Percentiles rank a stretch among this genome's conserved stretches.
Conservation (phyloP, 1,284 basidiomycete species). For the Cryptococcus depauperatus region DNA sequence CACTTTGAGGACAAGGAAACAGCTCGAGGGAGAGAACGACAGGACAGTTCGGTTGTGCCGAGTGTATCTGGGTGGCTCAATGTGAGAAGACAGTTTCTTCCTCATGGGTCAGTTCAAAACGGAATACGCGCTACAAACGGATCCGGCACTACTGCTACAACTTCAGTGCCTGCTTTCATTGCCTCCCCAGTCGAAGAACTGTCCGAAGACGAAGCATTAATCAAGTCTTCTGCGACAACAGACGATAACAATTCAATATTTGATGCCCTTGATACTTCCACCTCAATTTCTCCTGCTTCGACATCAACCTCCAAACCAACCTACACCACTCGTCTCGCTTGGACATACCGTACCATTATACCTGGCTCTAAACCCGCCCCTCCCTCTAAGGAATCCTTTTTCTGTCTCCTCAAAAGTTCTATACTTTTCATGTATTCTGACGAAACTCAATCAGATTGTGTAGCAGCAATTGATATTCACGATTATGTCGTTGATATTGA, state of each 20-base stretch:
- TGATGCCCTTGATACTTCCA: slow-evolving; percentile 45
- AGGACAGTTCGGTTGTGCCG: background rate
- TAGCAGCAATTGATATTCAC: slow-evolving; percentile 68
- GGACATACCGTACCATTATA: slow-evolving; percentile 39
- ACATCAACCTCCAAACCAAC: slow-evolving; percentile 5
- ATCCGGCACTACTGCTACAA: too few relatives aligned
- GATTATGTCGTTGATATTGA: slow-evolving; percentile 65
- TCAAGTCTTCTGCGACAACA: background rate
- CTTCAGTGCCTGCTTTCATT: too few relatives aligned
- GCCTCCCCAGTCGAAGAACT: slow-evolving; percentile 28
- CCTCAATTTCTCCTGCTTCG: slow-evolving; percentile 61
- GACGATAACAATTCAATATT: background rate
- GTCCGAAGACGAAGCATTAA: background rate
- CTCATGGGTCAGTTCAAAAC: background rate
- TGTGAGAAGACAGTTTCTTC: slow-evolving; percentile 67
- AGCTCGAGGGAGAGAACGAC: background rate
- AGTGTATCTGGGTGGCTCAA: slow-evolving; percentile 57
- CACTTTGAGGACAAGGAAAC: too few relatives aligned
- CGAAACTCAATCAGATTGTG: slow-evolving; percentile 75
- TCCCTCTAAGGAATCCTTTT: slow-evolving; percentile 80
- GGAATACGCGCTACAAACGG: slow-evolving; percentile 11
- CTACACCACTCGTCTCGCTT: slow-evolving; percentile 25
- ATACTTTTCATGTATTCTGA: slow-evolving; percentile 87
- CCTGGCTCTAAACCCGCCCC: slow-evolving; percentile 53
- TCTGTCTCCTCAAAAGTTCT: slow-evolving; percentile 74